Evolutionary conservation across 371 early-diverging fungal genomes (phyloP).

Genomic region (Rhizomucor pusillus): DNA sequence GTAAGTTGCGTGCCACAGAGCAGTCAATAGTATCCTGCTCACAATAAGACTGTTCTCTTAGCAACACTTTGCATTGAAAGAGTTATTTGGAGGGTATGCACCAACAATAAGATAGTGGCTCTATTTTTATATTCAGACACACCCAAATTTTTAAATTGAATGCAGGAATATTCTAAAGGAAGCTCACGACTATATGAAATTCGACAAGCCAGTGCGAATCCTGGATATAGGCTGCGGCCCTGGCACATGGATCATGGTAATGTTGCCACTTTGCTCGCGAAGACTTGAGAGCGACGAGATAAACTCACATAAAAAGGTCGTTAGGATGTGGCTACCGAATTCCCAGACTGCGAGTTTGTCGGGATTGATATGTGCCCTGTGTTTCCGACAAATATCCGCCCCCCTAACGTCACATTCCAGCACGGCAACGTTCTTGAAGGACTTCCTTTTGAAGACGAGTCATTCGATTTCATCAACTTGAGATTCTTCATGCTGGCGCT

Average conservation of each 20-base stretch:
- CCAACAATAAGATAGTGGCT: background rate
- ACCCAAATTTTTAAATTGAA: background rate
- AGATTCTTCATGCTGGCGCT: conserved; percentile 53
- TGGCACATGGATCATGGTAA: conserved; percentile 16
- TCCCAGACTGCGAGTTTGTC: conserved; percentile 49
- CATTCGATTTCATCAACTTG: conserved; percentile 60
- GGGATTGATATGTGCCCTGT: conserved; percentile 56
- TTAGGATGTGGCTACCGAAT: conserved; percentile 44
- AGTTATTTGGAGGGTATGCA: conserved; percentile 19
- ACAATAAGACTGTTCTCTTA: background rate
- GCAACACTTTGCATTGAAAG: conserved; percentile 23
- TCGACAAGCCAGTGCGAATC: conserved; percentile 14
- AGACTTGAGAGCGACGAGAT: background rate
- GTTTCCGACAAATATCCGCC: conserved; percentile 49
- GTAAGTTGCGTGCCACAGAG: conserved; percentile 18
- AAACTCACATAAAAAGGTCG: background rate
- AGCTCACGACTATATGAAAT: conserved; percentile 1
- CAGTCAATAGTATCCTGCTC: background rate
- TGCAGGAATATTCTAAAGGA: conserved; percentile 11
- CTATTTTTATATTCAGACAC: background rate
- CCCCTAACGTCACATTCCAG: conserved; percentile 44
- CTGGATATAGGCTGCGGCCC: conserved; percentile 23
- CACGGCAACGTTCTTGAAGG: conserved; percentile 45
- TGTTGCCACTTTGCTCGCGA: background rate
- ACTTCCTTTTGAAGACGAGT: conserved; percentile 55